Base-by-base conservation (phyloP, 306 rosid genomes). In the Glycine latifolia region DNA sequence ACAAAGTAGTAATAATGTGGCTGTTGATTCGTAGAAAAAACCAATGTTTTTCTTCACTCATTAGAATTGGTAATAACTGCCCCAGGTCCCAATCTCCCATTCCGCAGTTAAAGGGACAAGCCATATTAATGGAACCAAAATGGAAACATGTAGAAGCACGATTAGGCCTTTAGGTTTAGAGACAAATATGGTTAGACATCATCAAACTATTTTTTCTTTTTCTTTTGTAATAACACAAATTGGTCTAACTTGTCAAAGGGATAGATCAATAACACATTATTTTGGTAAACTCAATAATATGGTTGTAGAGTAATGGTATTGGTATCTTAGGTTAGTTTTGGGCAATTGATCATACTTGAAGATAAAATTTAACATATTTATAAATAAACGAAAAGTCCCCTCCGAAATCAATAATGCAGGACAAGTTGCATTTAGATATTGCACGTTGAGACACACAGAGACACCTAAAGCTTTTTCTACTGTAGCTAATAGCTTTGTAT, bases 61-160 rank as follows among this genome's bases (percentile, higher is more conserved):
- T 26, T 26, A 26, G 31, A 26, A 26, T 26, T 26, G 31, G 31
- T 26, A 26, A 26, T 26, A 26, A 26, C 31, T 26, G 31, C 31
- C 31, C 2, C 31, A 26, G 31, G 31, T 26, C 31, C 31, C 31
- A 26, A 26, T 26, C 31, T 26, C 31, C 2, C 31, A 26, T 74
- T 72, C 70, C 26, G 49, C 49, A 43, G 54, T 68, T 58, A 78
- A 14, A 78, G 70, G 79, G 39, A 75, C 8, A 16, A 59, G 20
- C 15, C 52, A 59, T 20, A 65, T 41, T 14, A 56, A 72, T 20
- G 67, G 56, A 71, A 71, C 70, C 44, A 78, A 71, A 78, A 72
- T 31, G 46, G 71, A 47, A 82, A 56, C 54, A 6, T n/a, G 13
- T 4, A 15, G 71, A 74, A 50, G 13, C 75, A 81, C 67, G 79